Percentiles rank a stretch among this genome's conserved stretches.
Conservation (phyloP, 176 grass and related monocot species). For the Luzula sylvatica region DNA sequence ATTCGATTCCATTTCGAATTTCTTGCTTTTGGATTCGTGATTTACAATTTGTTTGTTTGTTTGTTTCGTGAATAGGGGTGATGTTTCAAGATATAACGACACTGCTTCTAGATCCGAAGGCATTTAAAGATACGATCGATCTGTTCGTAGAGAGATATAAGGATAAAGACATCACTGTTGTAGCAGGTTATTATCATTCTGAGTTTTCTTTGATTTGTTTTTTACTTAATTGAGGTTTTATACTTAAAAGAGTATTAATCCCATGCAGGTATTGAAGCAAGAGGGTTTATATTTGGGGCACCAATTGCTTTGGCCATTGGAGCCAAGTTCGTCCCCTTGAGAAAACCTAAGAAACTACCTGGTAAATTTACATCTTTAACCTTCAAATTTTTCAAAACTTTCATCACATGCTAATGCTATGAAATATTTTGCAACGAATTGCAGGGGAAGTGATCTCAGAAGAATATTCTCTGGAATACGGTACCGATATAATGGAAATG, state of each 20-base stretch:
- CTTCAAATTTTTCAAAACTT: background rate
- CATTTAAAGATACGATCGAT: conserved; percentile 76
- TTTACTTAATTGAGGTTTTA: background rate
- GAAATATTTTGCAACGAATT: conserved; percentile 10
- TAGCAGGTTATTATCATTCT: conserved; percentile 47
- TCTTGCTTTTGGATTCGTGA: conserved; percentile 1
- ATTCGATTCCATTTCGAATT: background rate
- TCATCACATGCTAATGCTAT: background rate
- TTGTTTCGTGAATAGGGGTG: conserved; percentile 36
- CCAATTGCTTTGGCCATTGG: conserved; percentile 93
- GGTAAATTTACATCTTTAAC: conserved; percentile 29
- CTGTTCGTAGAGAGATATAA: conserved; percentile 87
- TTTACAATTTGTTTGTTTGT: too few relatives aligned
- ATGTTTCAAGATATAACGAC: conserved; percentile 98
- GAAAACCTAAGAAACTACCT: conserved; percentile 92
- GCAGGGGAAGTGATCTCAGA: conserved; percentile 83
- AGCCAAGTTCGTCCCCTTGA: conserved; percentile 91
- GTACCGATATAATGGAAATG: conserved; percentile 90
- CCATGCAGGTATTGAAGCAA: conserved; percentile 80
- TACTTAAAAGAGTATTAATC: background rate
- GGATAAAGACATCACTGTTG: conserved; percentile 58
- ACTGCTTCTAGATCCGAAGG: conserved; percentile 58
- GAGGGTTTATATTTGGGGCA: conserved; percentile 94
- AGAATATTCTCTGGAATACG: conserved; percentile 88
- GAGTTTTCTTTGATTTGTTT: background rate